Evolutionary conservation across 23 red algal genomes (phyloP).

Genomic region (Agarophyton chilense): DNA sequence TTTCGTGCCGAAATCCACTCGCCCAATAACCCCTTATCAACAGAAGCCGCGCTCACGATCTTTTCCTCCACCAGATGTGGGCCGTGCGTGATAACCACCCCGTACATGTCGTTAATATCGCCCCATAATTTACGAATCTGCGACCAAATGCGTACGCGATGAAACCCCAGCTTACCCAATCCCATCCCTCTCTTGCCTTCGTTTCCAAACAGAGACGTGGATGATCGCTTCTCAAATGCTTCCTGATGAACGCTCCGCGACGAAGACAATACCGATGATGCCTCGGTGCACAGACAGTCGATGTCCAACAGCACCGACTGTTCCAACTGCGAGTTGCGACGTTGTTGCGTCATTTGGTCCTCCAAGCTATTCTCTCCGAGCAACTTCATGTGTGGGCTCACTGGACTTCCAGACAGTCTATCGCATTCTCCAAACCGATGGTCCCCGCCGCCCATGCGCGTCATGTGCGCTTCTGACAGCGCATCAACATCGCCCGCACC

Average conservation of each 20-base stretch:
- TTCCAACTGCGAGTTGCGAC: not conserved
- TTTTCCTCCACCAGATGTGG: slow-evolving; percentile 59
- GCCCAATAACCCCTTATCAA: slow-evolving; percentile 20
- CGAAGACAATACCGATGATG: slow-evolving; percentile 47
- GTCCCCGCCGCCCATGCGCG: not conserved
- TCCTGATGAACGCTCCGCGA: slow-evolving; percentile 2
- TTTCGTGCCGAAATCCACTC: slow-evolving; percentile 40
- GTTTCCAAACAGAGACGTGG: not conserved
- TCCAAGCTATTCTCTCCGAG: not conserved
- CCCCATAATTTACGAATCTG: slow-evolving; percentile 34
- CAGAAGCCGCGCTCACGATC: slow-evolving; percentile 29
- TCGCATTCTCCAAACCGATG: slow-evolving; percentile 18
- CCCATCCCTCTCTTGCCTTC: slow-evolving; percentile 3
- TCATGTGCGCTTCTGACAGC: not conserved
- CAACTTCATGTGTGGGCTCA: not conserved
- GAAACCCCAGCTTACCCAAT: slow-evolving; percentile 8
- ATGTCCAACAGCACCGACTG: slow-evolving; percentile 44
- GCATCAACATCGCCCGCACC: not conserved
- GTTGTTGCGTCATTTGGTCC: not conserved
- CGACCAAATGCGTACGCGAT: slow-evolving; percentile 14
- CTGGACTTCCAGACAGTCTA: not conserved
- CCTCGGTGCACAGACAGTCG: slow-evolving; percentile 51
- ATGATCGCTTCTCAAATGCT: not conserved
- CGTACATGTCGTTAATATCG: slow-evolving; percentile 47
- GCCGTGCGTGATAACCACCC: slow-evolving; percentile 45